Evolutionary conservation across 371 early-diverging fungal genomes (phyloP).

Genomic region (Nosema granulosis): DNA sequence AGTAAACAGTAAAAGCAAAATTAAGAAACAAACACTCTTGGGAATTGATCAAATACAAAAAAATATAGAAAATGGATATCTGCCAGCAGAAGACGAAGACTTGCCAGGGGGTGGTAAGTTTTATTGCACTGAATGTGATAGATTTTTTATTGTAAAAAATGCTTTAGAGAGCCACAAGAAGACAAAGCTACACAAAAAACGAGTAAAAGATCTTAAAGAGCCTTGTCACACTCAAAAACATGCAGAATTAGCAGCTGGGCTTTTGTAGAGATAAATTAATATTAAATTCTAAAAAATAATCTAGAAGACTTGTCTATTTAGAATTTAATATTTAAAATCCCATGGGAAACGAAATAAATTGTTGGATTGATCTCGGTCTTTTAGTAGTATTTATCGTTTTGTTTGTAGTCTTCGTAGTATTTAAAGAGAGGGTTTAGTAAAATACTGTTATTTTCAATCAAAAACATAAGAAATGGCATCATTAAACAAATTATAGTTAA

Average conservation of each 20-base stretch:
- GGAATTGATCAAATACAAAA: slow-evolving; percentile 27
- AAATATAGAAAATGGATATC: slow-evolving; percentile 3
- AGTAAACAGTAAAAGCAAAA: background rate
- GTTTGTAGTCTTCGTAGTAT: no score
- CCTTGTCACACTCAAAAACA: slow-evolving; percentile 21
- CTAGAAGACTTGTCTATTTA: no score
- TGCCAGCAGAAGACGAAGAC: slow-evolving; percentile 8
- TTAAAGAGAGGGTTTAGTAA: no score
- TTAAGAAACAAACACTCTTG: slow-evolving; percentile 6
- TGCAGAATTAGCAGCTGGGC: slow-evolving; percentile 32
- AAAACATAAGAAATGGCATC: no score
- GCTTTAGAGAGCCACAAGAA: slow-evolving; percentile 22
- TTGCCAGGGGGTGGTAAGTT: slow-evolving; percentile 28
- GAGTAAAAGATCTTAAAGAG: slow-evolving; percentile 30
- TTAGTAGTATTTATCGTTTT: no score
- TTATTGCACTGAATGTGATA: slow-evolving; percentile 49
- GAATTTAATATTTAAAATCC: no score
- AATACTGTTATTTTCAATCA: no score
- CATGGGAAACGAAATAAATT: no score
- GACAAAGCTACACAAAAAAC: slow-evolving; percentile 33
- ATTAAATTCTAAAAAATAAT: no score
- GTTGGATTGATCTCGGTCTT: no score
- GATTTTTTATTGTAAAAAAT: slow-evolving; percentile 43
- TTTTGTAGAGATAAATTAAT: no score
- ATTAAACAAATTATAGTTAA: no score